A percentile compares a stretch with the other conserved stretches of the same genome.
Evolutionary conservation across 1,139 yeast genomes (phyloP).

Genomic region (Taphrina sp.): DNA sequence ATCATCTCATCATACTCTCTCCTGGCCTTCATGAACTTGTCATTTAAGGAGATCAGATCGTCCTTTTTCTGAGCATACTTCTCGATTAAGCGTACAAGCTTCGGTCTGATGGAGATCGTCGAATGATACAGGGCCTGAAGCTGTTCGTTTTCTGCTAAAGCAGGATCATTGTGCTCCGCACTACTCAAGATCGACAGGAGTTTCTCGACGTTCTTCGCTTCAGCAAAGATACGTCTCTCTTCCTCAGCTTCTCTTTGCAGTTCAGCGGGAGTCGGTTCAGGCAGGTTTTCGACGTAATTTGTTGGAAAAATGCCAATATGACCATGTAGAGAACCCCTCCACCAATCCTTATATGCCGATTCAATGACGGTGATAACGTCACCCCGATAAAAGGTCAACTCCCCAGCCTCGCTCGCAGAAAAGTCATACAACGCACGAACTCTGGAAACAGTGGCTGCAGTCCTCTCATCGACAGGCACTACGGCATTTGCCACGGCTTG

Average conservation of each 20-base stretch:
- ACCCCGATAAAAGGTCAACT: constrained; percentile 47
- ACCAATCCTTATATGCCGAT: constrained; percentile 90
- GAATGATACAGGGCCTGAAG: constrained; percentile 57
- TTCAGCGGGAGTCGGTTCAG: constrained; percentile 62
- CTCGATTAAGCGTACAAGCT: constrained; percentile 68
- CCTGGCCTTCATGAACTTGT: constrained; percentile 66
- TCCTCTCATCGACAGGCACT: constrained; percentile 38
- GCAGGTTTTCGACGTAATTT: constrained; percentile 81
- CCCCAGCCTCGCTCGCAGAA: constrained; percentile 56
- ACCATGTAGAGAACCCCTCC: constrained; percentile 84
- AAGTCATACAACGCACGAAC: constrained; percentile 86
- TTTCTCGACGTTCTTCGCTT: constrained; percentile 60
- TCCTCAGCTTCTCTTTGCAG: constrained; percentile 48
- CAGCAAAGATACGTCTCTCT: constrained; percentile 52
- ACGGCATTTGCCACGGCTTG: too few species aligned
- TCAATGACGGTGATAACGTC: constrained; percentile 73
- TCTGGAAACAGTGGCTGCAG: constrained; percentile 54
- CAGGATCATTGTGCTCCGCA: constrained; percentile 42
- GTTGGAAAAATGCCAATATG: constrained; percentile 87
- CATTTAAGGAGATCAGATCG: constrained; percentile 52
- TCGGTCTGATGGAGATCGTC: constrained; percentile 69
- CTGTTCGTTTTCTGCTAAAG: constrained; percentile 46
- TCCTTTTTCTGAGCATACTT: constrained; percentile 72
- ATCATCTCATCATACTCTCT: constrained; percentile 65
- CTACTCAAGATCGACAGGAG: constrained; percentile 60